Evolutionary conservation across 2,329 filamentous ascomycete species (phyloP).

Genomic region (Periconia sp.): DNA sequence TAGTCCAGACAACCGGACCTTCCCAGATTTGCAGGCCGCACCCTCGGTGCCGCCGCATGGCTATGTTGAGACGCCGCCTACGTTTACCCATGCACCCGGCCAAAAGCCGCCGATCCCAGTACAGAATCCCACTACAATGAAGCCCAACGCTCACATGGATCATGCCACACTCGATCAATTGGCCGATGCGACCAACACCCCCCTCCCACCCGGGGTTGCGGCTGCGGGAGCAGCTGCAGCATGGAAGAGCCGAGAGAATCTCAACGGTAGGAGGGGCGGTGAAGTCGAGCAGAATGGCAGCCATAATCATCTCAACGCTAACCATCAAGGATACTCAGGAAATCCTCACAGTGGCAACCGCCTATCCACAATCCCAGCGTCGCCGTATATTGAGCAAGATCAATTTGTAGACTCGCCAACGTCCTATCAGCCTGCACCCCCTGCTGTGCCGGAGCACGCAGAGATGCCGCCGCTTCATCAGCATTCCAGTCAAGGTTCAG

Average conservation of each 20-base stretch:
- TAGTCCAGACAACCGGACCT: conserved; percentile 25
- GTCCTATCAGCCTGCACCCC: conserved; percentile 34
- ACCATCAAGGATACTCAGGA: conserved; percentile 56
- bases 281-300: conserved; percentile 27
- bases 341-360: conserved; percentile 52
- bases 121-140: conserved; percentile 72
- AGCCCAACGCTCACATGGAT: conserved; percentile 82
- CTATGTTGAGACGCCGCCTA: conserved; percentile 76
- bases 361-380: conserved; percentile 50
- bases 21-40: conserved; percentile 40
- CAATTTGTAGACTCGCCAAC: conserved; percentile 37
- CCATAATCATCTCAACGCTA: conserved; percentile 42
- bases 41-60: conserved; percentile 59
- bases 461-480: conserved; percentile 23
- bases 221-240: conserved; percentile 44
- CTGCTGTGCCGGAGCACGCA: conserved; percentile 40
- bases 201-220: conserved; percentile 36
- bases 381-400: conserved; percentile 45
- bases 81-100: conserved; percentile 74
- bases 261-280: conserved; percentile 33
- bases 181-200: conserved; percentile 65
- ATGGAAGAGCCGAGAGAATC: conserved; percentile 40
- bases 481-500: conserved; percentile 23
- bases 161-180: conserved; percentile 79
- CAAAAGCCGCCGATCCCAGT: conserved; percentile 70